Percentiles rank a stretch among this genome's conserved stretches.
phyloP scores from a whole-genome alignment of 495 filamentous ascomycete genomes.

The Astrothelium subdiscretum region DNA sequence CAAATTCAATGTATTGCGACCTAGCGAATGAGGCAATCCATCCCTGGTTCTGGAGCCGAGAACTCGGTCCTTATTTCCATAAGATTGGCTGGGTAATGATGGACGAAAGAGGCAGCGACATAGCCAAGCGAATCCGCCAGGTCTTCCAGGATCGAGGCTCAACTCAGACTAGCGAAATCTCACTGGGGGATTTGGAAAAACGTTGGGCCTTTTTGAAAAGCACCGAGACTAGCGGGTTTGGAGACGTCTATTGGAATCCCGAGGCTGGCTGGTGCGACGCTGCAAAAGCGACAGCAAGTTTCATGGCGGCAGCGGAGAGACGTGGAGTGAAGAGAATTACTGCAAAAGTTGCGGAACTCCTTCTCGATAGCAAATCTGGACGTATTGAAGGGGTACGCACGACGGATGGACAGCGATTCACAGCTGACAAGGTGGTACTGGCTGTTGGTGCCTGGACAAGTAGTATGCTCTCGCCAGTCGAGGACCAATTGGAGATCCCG shows the following conservation, averaged over 20 bases:
- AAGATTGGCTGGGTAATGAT: slow-evolving; percentile 29
- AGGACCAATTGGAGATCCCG: slow-evolving; percentile 1
- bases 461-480: slow-evolving; percentile 5
- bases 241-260: slow-evolving; percentile 39
- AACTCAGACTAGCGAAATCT: slow-evolving; percentile 29
- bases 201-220: slow-evolving; percentile 38
- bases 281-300: neutral
- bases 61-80: neutral
- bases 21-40: slow-evolving; percentile 44
- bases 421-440: slow-evolving; percentile 7
- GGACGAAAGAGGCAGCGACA: slow-evolving; percentile 32
- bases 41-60: slow-evolving; percentile 40
- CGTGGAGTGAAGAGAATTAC: slow-evolving; percentile 42
- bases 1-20: slow-evolving; percentile 42
- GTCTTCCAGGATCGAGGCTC: slow-evolving; percentile 39
- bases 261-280: slow-evolving; percentile 40
- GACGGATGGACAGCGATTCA: slow-evolving; percentile 2
- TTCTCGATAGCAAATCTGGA: neutral
- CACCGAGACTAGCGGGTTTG: slow-evolving; percentile 41
- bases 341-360: slow-evolving; percentile 28
- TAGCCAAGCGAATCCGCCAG: slow-evolving; percentile 35
- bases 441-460: slow-evolving; percentile 8
- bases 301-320: slow-evolving; percentile 40
- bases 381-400: neutral
- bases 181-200: slow-evolving; percentile 33